These are phyloP conservation scores for Schoenoplectus triqueter DNA, from an alignment of 202 grass and related monocot species.

Conservation along the genomic window DNA sequence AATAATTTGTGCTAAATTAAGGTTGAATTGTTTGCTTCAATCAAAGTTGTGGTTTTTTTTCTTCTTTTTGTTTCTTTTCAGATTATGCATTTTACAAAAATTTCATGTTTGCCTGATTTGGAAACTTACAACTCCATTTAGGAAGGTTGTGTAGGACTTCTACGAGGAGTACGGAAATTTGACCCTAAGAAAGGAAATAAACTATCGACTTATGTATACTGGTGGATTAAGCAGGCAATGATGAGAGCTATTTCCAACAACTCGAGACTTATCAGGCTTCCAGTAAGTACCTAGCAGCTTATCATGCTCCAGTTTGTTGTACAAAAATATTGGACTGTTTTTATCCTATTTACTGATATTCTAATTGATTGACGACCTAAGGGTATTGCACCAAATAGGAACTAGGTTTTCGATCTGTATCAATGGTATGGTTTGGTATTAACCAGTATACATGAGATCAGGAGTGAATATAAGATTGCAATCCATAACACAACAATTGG, in stretches of 20 bases:
- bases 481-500: conserved; percentile 4
- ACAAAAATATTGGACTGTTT: neutral
- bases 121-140: conserved; percentile 34
- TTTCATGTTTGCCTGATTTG: conserved; percentile 24
- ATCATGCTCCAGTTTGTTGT: neutral
- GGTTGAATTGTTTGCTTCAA: conserved; percentile 8
- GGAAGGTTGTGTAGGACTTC: conserved; percentile 55
- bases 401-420: neutral
- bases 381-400: neutral
- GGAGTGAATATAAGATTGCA: neutral
- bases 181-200: conserved; percentile 49
- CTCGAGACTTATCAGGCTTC: conserved; percentile 48
- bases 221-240: conserved; percentile 57
- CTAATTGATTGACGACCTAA: conserved; percentile 3
- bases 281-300: conserved; percentile 31
- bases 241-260: conserved; percentile 49
- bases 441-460: conserved; percentile 2
- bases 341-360: neutral
- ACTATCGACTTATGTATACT: conserved; percentile 54
- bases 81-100: neutral
- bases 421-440: conserved; percentile 11
- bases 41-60: neutral
- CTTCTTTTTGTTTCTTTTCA: neutral
- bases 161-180: conserved; percentile 48
- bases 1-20: neutral